Evolutionary conservation across 805 yeast genomes (phyloP).

Genomic region (Schizosaccharomyces cryophilus): DNA sequence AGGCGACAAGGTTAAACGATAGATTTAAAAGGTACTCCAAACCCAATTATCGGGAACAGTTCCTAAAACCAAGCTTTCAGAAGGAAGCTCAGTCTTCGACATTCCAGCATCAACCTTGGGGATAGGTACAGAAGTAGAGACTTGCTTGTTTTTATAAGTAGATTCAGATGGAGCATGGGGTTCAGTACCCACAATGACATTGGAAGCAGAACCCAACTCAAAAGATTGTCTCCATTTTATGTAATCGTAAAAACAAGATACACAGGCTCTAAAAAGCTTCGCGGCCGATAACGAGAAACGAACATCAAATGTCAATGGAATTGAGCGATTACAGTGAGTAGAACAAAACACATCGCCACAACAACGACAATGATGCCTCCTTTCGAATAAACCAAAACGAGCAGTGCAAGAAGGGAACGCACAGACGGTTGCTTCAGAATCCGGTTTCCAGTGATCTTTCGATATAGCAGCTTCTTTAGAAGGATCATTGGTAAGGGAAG

Average conservation of each 20-base stretch:
- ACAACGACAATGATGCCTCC: slow-evolving; percentile 63
- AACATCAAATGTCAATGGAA: slow-evolving; percentile 24
- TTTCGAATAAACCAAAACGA: slow-evolving; percentile 50
- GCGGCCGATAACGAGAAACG: slow-evolving; percentile 40
- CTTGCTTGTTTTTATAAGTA: too few species aligned
- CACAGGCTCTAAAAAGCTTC: slow-evolving; percentile 39
- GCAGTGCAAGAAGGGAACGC: slow-evolving; percentile 29
- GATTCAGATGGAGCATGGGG: not conserved
- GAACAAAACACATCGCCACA: slow-evolving; percentile 66
- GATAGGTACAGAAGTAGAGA: not conserved
- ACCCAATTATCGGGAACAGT: slow-evolving; percentile 12
- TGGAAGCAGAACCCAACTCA: not conserved
- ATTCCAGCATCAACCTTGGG: not conserved
- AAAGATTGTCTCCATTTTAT: not conserved
- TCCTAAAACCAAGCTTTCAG: not conserved
- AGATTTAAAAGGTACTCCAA: slow-evolving; percentile 10
- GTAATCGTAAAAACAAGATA: slow-evolving; percentile 35
- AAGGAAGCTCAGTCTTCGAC: not conserved
- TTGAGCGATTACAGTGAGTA: slow-evolving; percentile 35
- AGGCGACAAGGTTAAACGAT: not conserved
- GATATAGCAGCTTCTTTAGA: slow-evolving; percentile 11
- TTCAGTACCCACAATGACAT: not conserved
- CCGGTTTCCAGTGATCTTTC: slow-evolving; percentile 29
- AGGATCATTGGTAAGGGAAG: not conserved
- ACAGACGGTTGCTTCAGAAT: slow-evolving; percentile 39